phyloP scores from a whole-genome alignment of 1,284 basidiomycete genomes.

The Chalciporus sp. region DNA sequence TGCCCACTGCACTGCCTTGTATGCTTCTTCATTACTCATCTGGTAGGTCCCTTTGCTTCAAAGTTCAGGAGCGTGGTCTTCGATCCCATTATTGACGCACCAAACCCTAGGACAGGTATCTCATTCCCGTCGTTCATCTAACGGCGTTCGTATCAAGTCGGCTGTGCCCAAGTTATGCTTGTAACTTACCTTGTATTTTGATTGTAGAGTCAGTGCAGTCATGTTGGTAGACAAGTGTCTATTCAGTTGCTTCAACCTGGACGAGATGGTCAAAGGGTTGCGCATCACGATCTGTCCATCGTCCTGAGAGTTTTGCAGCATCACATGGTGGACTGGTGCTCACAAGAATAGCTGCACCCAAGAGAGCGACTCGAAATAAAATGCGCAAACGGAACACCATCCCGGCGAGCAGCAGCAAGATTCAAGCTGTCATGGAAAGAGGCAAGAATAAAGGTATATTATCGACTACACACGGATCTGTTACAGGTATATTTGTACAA shows the following conservation, averaged over 20 bases:
- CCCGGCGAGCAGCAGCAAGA: background rate
- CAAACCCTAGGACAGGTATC: conserved; percentile 9
- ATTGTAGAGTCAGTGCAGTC: conserved; percentile 6
- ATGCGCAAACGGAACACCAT: background rate
- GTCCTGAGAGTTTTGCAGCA: background rate
- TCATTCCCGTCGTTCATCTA: conserved; percentile 17
- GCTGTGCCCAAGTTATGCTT: background rate
- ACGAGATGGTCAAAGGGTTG: background rate
- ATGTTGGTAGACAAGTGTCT: background rate
- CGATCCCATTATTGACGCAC: conserved; percentile 2
- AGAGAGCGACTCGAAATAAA: background rate
- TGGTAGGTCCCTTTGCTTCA: conserved; percentile 2
- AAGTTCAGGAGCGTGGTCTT: background rate
- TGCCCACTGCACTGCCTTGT: conserved; percentile 7
- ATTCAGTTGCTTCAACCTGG: background rate
- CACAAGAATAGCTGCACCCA: background rate
- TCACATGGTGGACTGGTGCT: background rate
- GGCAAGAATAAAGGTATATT: background rate
- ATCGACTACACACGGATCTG: background rate
- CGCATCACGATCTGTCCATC: too few species aligned
- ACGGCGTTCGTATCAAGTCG: background rate
- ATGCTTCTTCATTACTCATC: conserved; percentile 3
- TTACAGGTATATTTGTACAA: background rate
- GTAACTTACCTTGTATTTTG: conserved; percentile 10
- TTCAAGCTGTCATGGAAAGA: background rate